Conservation (phyloP, 108 stramenopile genomes). For the Aurantiochytrium sp. region DNA sequence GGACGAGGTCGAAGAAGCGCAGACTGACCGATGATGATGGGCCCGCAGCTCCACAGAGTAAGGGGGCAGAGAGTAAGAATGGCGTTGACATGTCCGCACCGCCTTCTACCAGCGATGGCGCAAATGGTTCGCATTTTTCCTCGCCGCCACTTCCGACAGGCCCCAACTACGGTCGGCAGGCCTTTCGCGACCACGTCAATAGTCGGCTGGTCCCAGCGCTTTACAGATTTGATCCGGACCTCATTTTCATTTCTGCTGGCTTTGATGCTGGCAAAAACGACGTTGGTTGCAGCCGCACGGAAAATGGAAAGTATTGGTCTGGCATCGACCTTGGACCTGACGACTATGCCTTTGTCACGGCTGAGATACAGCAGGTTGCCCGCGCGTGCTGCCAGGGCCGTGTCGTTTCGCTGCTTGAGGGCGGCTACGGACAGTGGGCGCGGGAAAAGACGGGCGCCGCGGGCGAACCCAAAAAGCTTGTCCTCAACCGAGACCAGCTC, state of each 20-base stretch:
- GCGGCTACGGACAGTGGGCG: constrained; percentile 73
- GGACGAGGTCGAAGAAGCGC: neutral
- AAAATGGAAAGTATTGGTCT: constrained; percentile 83
- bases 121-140: too few species aligned
- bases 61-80: too few species aligned
- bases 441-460: neutral
- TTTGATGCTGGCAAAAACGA: constrained; percentile 92
- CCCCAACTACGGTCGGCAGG: neutral
- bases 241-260: constrained; percentile 95
- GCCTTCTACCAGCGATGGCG: too few species aligned
- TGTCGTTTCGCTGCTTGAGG: constrained; percentile 85
- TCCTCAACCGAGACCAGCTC: constrained; percentile 11
- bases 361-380: constrained; percentile 79
- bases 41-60: neutral
- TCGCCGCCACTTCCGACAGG: neutral
- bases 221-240: constrained; percentile 81
- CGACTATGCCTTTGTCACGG: constrained; percentile 92
- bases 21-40: neutral
- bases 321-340: constrained; percentile 87
- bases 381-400: constrained; percentile 86
- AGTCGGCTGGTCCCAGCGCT: constrained; percentile 28
- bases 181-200: neutral
- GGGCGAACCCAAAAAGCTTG: neutral
- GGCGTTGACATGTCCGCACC: too few species aligned
- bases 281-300: constrained; percentile 83